Percentiles rank a stretch among this genome's conserved stretches.
These are phyloP conservation scores for Wallemia hederae DNA, from an alignment of 1,284 basidiomycete species.

Conservation along the genomic window DNA sequence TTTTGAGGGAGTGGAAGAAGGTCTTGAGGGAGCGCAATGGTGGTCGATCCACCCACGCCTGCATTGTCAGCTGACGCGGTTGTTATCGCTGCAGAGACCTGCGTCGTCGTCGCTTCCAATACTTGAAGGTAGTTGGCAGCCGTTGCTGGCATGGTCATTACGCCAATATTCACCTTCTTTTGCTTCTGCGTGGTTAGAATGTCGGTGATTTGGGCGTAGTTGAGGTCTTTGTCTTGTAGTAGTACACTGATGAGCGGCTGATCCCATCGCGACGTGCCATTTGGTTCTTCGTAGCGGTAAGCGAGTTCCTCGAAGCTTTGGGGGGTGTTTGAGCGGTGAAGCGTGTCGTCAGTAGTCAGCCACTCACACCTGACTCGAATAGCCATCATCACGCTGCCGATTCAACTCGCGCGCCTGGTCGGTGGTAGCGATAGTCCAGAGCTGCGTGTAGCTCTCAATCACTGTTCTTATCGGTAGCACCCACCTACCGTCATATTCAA, in stretches of 20 bases:
- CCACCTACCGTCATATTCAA: slow-evolving; percentile 55
- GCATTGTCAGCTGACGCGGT: neutral
- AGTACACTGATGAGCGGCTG: slow-evolving; percentile 64
- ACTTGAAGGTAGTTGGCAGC: neutral
- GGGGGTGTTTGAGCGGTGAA: slow-evolving; percentile 1
- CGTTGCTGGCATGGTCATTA: neutral
- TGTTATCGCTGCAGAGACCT: neutral
- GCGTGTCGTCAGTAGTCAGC: neutral
- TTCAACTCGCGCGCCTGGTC: slow-evolving; percentile 57
- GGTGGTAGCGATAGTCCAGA: slow-evolving; percentile 24
- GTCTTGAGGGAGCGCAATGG: neutral
- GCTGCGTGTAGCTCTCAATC: neutral
- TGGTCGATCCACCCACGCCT: neutral
- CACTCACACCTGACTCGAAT: slow-evolving; percentile 43
- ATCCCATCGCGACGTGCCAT: slow-evolving; percentile 91
- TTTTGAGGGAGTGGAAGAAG: neutral
- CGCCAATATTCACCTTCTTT: slow-evolving; percentile 27
- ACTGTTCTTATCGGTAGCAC: neutral
- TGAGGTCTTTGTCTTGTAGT: slow-evolving; percentile 39
- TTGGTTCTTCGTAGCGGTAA: slow-evolving; percentile 76
- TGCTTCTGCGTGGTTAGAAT: slow-evolving; percentile 46
- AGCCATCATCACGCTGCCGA: slow-evolving; percentile 24
- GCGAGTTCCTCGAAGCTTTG: slow-evolving; percentile 76
- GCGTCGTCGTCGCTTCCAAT: neutral
- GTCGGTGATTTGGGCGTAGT: slow-evolving; percentile 45